These are phyloP conservation scores for Cucurbita moschata DNA, from an alignment of 306 rosid species.

Conservation along the genomic window DNA sequence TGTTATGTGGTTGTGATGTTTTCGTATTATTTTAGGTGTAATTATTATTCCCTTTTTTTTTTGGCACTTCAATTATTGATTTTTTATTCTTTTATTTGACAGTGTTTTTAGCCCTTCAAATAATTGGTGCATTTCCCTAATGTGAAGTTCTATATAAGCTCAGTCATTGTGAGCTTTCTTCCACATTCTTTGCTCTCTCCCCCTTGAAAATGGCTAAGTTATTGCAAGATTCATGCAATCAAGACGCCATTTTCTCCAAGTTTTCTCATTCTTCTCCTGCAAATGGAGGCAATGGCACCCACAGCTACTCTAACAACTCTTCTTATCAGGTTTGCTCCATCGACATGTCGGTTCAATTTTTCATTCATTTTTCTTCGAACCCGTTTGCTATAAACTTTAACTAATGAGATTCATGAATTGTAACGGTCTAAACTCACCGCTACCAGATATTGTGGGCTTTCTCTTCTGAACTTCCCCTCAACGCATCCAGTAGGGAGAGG, in stretches of 20 bases:
- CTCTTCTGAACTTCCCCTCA: too few species aligned
- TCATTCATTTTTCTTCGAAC: neutral
- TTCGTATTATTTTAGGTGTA: too few species aligned
- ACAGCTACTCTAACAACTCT: slow-evolving; percentile 7
- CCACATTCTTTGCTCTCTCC: neutral
- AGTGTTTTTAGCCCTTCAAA: neutral
- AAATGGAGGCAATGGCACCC: slow-evolving; percentile 5
- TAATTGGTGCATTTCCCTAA: neutral
- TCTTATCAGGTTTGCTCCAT: neutral
- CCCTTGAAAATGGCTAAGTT: neutral
- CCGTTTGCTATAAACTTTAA: neutral
- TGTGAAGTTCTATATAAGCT: neutral
- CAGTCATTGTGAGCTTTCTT: neutral
- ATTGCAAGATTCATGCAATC: neutral
- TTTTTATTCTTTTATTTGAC: neutral
- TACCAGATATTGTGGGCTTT: too few species aligned
- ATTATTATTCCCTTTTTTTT: neutral
- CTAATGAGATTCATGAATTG: neutral
- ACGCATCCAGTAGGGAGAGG: too few species aligned
- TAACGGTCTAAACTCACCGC: too few species aligned
- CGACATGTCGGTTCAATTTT: neutral
- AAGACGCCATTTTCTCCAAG: neutral
- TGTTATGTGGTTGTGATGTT: too few species aligned
- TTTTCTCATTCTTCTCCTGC: slow-evolving; percentile 2
- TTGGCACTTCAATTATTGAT: neutral